These are phyloP conservation scores for Aspergillus nanangensis DNA, from an alignment of 495 filamentous ascomycete species.

Conservation along the genomic window DNA sequence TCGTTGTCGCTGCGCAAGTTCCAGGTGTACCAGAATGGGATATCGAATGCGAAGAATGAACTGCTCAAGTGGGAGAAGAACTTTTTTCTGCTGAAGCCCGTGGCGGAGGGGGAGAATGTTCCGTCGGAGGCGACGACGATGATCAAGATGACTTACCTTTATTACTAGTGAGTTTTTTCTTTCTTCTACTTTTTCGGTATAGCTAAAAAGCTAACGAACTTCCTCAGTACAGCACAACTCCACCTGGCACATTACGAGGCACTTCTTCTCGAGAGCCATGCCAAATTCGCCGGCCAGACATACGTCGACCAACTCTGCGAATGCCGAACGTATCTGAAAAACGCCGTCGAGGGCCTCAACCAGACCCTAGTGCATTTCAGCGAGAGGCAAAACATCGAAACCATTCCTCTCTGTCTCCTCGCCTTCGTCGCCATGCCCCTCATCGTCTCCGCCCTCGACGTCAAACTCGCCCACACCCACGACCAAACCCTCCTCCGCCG, in stretches of 20 bases:
- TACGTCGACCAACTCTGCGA: slow-evolving; percentile 11
- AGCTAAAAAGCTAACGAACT: not conserved
- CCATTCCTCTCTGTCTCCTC: slow-evolving; percentile 7
- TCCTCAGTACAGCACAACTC: slow-evolving; percentile 16
- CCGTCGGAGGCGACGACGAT: slow-evolving; percentile 33
- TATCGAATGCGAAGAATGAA: slow-evolving; percentile 1
- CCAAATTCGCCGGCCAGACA: slow-evolving; percentile 2
- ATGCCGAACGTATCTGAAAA: slow-evolving; percentile 15
- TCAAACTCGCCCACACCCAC: slow-evolving; percentile 22
- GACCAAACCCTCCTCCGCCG: slow-evolving; percentile 11
- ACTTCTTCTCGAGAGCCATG: slow-evolving; percentile 17
- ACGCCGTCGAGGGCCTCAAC: slow-evolving; percentile 16
- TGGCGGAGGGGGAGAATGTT: not conserved
- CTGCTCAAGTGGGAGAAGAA: slow-evolving; percentile 5
- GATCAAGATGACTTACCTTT: slow-evolving; percentile 44
- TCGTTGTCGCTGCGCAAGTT: slow-evolving; percentile 12
- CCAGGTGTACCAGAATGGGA: not conserved
- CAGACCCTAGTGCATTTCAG: slow-evolving; percentile 23
- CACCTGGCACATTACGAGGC: slow-evolving; percentile 21
- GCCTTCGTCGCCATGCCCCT: slow-evolving; percentile 25
- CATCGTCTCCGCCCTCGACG: slow-evolving; percentile 23
- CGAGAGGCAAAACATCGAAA: slow-evolving; percentile 7
- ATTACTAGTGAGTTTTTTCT: slow-evolving; percentile 35
- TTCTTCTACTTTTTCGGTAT: not conserved
- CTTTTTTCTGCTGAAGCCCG: not conserved